Evolutionary conservation across 495 filamentous ascomycete genomes (phyloP).

Genomic region (Penicillium parvum): DNA sequence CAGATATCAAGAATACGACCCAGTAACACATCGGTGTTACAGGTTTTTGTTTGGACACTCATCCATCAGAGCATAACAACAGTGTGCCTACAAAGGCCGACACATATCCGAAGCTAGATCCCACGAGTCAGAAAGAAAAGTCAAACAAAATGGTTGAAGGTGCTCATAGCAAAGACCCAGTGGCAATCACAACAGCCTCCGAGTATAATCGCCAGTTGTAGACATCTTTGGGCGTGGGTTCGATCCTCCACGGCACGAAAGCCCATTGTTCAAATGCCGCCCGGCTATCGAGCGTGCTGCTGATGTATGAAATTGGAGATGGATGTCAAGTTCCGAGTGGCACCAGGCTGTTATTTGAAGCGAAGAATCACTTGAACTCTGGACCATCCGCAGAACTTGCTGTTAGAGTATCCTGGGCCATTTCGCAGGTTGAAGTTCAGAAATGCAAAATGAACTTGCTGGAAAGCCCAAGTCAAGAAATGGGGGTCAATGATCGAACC

Average conservation of each 20-base stretch:
- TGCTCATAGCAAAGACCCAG: constrained; percentile 23
- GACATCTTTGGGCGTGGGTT: constrained; percentile 53
- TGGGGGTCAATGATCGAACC: no score
- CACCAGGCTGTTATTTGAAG: no score
- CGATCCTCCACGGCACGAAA: constrained; percentile 47
- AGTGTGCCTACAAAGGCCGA: constrained; percentile 59
- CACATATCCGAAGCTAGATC: constrained; percentile 45
- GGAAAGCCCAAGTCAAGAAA: no score
- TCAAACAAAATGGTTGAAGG: not conserved
- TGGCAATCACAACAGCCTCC: constrained; percentile 51
- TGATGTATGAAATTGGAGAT: not conserved
- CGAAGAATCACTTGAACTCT: no score
- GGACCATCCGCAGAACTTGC: no score
- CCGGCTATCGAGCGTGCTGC: not conserved
- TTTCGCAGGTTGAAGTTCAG: no score
- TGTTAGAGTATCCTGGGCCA: no score
- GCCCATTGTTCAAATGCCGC: constrained; percentile 4
- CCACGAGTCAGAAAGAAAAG: not conserved
- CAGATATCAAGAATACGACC: no score
- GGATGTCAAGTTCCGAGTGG: constrained; percentile 3
- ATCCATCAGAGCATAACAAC: no score
- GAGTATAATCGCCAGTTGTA: constrained; percentile 65
- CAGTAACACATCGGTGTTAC: no score
- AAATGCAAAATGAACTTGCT: no score
- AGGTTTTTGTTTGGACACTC: no score